Conservation (phyloP, 202 grass and related monocot genomes). For the Dendrocalamus latiflorus region DNA sequence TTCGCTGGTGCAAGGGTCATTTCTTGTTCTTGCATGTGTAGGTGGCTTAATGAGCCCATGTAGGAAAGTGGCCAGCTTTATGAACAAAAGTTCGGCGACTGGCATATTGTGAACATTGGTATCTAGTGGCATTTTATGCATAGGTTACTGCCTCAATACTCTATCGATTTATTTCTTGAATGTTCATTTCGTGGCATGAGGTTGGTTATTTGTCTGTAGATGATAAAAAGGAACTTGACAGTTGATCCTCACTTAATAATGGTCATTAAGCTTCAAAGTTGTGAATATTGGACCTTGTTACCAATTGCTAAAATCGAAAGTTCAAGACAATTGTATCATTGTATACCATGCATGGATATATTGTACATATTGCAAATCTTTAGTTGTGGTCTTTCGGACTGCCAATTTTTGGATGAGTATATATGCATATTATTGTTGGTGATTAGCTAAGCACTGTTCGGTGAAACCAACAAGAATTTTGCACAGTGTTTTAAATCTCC, state of each 20-base stretch:
- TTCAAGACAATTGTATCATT: neutral
- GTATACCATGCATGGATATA: neutral
- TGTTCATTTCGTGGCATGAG: neutral
- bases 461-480: no score
- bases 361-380: neutral
- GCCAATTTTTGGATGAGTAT: neutral
- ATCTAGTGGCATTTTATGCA: slow-evolving; percentile 16
- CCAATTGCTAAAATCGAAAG: neutral
- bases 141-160: neutral
- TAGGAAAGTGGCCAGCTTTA: neutral
- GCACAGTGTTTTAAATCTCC: no score
- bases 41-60: neutral
- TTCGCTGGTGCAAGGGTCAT: no score
- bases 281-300: neutral
- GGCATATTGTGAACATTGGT: neutral
- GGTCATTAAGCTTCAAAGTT: neutral
- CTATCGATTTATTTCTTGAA: neutral
- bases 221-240: neutral
- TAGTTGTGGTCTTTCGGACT: neutral
- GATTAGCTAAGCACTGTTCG: neutral
- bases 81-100: neutral
- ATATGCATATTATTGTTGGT: neutral
- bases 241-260: neutral
- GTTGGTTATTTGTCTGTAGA: neutral
- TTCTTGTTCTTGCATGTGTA: neutral